A percentile compares a stretch with the other conserved stretches of the same genome.
Conservation (phyloP, 148 eudicot genomes). For the Rhododendron molle region DNA sequence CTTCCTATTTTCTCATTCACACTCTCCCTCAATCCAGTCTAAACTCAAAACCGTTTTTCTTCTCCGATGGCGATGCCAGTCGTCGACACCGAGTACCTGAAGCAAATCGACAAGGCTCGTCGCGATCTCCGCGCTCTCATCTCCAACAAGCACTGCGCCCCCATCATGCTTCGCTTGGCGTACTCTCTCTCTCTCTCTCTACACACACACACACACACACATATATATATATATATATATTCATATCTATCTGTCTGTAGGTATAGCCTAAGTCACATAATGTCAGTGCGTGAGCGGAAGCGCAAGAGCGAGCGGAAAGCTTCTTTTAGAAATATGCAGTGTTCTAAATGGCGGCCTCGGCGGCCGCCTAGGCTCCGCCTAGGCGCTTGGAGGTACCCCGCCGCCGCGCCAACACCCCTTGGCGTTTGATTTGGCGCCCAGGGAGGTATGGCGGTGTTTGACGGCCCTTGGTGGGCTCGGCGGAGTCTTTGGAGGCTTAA, state of each 20-base stretch:
- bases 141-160: conserved; percentile 84
- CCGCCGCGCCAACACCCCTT: too few species aligned
- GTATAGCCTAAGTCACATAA: not conserved
- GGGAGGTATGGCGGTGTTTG: too few species aligned
- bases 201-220: too few species aligned
- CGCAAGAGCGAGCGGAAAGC: not conserved
- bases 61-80: conserved; percentile 56
- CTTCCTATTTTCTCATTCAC: not conserved
- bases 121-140: conserved; percentile 92
- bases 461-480: too few species aligned
- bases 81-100: conserved; percentile 73
- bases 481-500: too few species aligned
- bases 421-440: too few species aligned
- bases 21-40: not conserved
- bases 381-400: too few species aligned
- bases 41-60: not conserved
- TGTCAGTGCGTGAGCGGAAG: not conserved
- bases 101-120: conserved; percentile 83
- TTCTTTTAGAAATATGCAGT: too few species aligned
- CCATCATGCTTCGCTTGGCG: conserved; percentile 98
- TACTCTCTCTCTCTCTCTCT: conserved; percentile 20
- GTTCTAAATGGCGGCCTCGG: too few species aligned
- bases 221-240: not conserved
- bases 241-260: not conserved
- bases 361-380: too few species aligned